Evolutionary conservation across 2,329 filamentous ascomycete genomes (phyloP), one percentile per base, ranked within the genome.

Genomic region (Neofusicoccum sp.): DNA sequence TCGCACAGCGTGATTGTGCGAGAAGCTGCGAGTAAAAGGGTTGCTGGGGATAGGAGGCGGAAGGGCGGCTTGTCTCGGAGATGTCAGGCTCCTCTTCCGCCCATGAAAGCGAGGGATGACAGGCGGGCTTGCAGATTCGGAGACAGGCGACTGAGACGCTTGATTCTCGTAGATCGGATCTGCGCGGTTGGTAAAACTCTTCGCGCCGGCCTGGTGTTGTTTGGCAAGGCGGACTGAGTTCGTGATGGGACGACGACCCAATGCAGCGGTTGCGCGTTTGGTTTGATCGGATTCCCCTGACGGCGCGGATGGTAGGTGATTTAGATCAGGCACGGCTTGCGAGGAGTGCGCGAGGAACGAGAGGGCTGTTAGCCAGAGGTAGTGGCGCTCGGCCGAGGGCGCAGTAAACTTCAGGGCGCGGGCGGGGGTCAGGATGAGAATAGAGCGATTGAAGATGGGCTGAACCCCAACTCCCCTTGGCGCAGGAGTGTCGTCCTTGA

Each of bases 381-480:
- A 96, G 76, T 99, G 95, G 14, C 95, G 88, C 68, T 98, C 95
- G 37, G 89, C 81, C 28, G 87, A 89, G 14, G 85, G 81, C 0
- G 95, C 92, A 0, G 95, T 99, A 75, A 99, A 98, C 74, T 99
- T 99, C 63, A 99, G 83, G 1, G 95, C 95, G 69, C 95, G 87
- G 70, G 96, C 90, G 1, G 95, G 94, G 4, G 95, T 99, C 56
- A 99, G 78, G 67, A 99, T 97, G 52, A 99, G 80, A 69, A 99
- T 98, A 0, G 95, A 98, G 59, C 95, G 89, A 77, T 96, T 92
- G 80, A 97, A 98, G 8, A 92, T 80, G 28, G 81, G 76, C 43
- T 82, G 74, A 4, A 76, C 67, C 22, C 76, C 78, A 44, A 83
- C 78, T 60, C 89, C 89, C 74, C 90, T 95, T 1, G 94, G 94